These are phyloP conservation scores for Cryomyces minteri DNA, from an alignment of 495 filamentous ascomycete genomes.

Conservation along the genomic window DNA sequence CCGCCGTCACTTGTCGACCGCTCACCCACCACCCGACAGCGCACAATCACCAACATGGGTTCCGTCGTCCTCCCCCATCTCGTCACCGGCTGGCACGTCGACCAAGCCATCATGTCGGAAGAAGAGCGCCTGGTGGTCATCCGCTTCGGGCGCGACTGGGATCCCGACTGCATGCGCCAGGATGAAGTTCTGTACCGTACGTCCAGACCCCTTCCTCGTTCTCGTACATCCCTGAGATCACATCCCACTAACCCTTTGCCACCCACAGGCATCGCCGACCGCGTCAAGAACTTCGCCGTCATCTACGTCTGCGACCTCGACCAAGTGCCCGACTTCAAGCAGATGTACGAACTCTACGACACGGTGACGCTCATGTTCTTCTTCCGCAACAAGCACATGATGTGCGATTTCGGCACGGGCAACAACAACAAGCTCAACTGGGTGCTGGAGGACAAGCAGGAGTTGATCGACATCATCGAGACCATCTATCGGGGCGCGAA, in stretches of 20 bases:
- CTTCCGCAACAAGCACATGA: constrained; percentile 98
- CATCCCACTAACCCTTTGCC: too few relatives aligned
- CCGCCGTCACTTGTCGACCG: too few relatives aligned
- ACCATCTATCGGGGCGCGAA: constrained; percentile 94
- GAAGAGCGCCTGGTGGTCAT: constrained; percentile 95
- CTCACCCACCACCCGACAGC: too few relatives aligned
- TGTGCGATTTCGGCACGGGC: constrained; percentile 94
- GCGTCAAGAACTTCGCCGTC: constrained; percentile 79
- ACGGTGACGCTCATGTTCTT: constrained; percentile 61
- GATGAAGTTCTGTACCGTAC: constrained; percentile 78
- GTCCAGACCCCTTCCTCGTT: too few relatives aligned
- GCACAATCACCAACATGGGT: constrained; percentile 37
- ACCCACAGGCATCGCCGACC: constrained; percentile 37
- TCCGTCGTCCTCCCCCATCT: constrained; percentile 90
- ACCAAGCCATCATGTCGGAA: constrained; percentile 83
- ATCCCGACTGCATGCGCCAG: constrained; percentile 72
- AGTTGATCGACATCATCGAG: constrained; percentile 96
- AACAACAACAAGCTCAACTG: constrained; percentile 99
- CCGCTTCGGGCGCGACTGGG: constrained; percentile 69
- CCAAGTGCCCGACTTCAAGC: constrained; percentile 90
- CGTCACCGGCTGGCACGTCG: constrained; percentile 85
- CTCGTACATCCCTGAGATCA: too few relatives aligned
- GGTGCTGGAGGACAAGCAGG: constrained; percentile 96
- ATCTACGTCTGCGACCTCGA: constrained; percentile 97
- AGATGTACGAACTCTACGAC: constrained; percentile 64